These are phyloP conservation scores for Sistotremastrum niveocremeum DNA, from an alignment of 768 basidiomycete genomes.

Conservation along the genomic window DNA sequence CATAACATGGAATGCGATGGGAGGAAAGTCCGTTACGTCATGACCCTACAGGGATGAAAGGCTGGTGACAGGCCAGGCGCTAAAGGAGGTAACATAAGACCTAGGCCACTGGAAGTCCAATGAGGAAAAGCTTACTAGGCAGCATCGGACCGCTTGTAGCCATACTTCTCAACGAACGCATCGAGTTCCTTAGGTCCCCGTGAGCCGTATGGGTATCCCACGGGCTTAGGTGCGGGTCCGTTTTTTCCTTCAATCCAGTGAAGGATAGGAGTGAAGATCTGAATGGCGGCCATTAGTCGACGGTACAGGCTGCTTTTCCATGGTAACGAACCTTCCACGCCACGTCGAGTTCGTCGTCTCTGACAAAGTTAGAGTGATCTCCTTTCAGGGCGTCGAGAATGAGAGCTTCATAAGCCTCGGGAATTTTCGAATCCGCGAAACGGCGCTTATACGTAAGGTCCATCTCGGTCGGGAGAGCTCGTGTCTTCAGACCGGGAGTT, in stretches of 20 bases:
- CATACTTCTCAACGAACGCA: constrained; percentile 58
- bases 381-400: constrained; percentile 93
- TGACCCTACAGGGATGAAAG: constrained; percentile 35
- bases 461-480: constrained; percentile 92
- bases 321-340: constrained; percentile 78
- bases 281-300: background rate
- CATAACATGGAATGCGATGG: too few relatives aligned
- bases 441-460: constrained; percentile 96
- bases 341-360: constrained; percentile 91
- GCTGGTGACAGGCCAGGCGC: constrained; percentile 65
- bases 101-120: background rate
- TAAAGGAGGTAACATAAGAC: constrained; percentile 16
- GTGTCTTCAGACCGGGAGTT: constrained; percentile 79
- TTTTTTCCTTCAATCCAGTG: constrained; percentile 87
- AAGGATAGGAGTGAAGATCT: constrained; percentile 90
- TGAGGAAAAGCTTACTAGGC: constrained; percentile 48
- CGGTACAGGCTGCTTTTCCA: background rate
- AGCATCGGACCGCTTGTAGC: constrained; percentile 52
- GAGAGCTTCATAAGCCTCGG: constrained; percentile 92
- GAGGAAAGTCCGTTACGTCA: too few relatives aligned
- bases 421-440: constrained; percentile 82
- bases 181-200: constrained; percentile 85
- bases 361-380: constrained; percentile 99
- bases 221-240: constrained; percentile 55
- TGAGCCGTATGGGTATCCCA: constrained; percentile 83